These are phyloP conservation scores for Cladobotryum mycophilum DNA, from an alignment of 2,329 filamentous ascomycete genomes.

Conservation along the genomic window DNA sequence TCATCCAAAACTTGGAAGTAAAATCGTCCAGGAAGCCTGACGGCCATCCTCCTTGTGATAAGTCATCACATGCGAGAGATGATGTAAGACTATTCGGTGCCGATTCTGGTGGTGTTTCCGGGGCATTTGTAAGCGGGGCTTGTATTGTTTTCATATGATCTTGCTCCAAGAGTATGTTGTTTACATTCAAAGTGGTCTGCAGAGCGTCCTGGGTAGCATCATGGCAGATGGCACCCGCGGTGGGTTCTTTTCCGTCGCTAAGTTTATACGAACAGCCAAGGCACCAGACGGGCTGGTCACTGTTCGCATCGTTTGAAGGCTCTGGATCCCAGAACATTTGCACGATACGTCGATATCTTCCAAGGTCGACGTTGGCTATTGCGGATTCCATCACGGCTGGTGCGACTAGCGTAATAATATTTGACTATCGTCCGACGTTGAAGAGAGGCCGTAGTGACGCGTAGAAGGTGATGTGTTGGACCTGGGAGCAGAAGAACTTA, in stretches of 20 bases:
- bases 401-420: background rate
- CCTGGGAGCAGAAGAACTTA: background rate
- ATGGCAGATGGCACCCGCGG: slow-evolving; percentile 18
- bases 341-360: slow-evolving; percentile 72
- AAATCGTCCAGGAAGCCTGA: slow-evolving; percentile 83
- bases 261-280: slow-evolving; percentile 53
- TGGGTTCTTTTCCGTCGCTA: slow-evolving; percentile 14
- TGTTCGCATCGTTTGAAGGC: slow-evolving; percentile 67
- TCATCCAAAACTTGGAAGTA: slow-evolving; percentile 92
- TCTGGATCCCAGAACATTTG: slow-evolving; percentile 91
- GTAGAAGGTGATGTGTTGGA: background rate
- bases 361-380: slow-evolving; percentile 60
- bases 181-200: background rate
- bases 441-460: background rate
- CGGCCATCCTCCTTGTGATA: slow-evolving; percentile 65
- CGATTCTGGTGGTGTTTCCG: slow-evolving; percentile 44
- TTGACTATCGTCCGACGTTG: background rate
- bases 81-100: slow-evolving; percentile 46
- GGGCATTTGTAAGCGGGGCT: slow-evolving; percentile 22
- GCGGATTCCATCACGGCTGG: slow-evolving; percentile 27
- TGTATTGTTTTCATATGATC: slow-evolving; percentile 14
- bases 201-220: slow-evolving; percentile 13
- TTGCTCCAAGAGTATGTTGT: slow-evolving; percentile 5
- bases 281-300: slow-evolving; percentile 75
- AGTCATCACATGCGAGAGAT: slow-evolving; percentile 43